Percentiles rank a stretch among this genome's conserved stretches.
Conservation (phyloP, 2,329 filamentous ascomycete genomes). For the Ophiostoma fasciatum region DNA sequence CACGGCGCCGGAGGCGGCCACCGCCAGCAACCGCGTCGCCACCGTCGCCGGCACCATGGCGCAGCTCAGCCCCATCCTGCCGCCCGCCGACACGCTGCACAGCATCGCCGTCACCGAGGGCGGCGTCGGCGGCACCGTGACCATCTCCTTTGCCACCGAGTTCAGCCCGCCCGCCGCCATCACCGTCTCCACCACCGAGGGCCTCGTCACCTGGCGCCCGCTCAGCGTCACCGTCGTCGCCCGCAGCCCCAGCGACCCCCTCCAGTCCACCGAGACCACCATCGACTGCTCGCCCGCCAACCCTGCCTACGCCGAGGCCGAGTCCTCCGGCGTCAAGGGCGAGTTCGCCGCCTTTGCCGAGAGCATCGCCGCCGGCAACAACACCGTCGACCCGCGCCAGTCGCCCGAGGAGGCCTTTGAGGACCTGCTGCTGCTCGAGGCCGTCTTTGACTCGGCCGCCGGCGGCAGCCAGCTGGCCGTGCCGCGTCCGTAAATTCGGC, state of each 20-base stretch:
- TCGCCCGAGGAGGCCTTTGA: constrained; percentile 17
- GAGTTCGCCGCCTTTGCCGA: constrained; percentile 18
- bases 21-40: constrained; percentile 22
- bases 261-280: constrained; percentile 1
- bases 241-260: constrained; percentile 1
- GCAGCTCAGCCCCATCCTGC: constrained; percentile 39
- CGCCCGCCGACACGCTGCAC: constrained; percentile 52
- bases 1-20: constrained; percentile 20
- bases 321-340: constrained; percentile 15
- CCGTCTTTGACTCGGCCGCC: constrained; percentile 17
- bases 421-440: constrained; percentile 18
- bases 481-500: no score
- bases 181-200: constrained; percentile 17
- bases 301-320: constrained; percentile 2
- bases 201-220: constrained; percentile 15
- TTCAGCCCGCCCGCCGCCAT: constrained; percentile 16
- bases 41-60: constrained; percentile 39
- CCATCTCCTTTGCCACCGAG: constrained; percentile 19
- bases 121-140: constrained; percentile 15
- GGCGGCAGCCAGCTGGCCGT: constrained; percentile 2
- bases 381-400: constrained; percentile 12
- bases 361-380: constrained; percentile 13
- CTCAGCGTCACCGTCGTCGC: constrained; percentile 11
- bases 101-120: constrained; percentile 25
- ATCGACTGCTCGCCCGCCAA: constrained; percentile 12